Evolutionary conservation across 768 basidiomycete genomes (phyloP), one percentile per base, ranked within the genome.

Genomic region (Terana coerulea): DNA sequence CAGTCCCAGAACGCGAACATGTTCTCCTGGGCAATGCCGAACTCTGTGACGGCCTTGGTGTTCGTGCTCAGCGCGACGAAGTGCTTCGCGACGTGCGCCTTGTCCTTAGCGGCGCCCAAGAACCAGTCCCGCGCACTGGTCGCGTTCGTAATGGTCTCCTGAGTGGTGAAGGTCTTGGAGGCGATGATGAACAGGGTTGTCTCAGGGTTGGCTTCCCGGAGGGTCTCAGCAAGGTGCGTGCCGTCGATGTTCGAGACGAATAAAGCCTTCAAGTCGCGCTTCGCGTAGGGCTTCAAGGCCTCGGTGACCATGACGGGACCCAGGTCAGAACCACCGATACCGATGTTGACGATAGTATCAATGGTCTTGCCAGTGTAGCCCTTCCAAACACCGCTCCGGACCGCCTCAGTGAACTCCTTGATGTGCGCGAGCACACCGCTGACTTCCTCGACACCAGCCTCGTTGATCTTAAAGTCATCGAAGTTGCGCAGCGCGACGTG

Each of bases 1-100:
- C 97, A 99, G 71, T 98, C 97, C 95, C 95, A 99, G 83, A 99
- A 98, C 66, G 88, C 85, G 83, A 99, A 99, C 95, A 99, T 99
- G 75, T 98, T 98, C 59, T 79, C 78, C 54, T 84, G 69, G 40
- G 86, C 76, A 64, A 99, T 99, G 35, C 97, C 97, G 64, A 99
- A 99, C 2, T 78, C 83, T 15, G 91, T 89, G 50, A 98, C 97
- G 10, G 90, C 92, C 65, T 85, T 80, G 46, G 92, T 92, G 71
- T 99, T 99, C 51, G 97, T 99, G 63, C 91, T 94, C 52, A 99
- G 83, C 3, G 97, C 97, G 34, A 98, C 95, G 66, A 99, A 99
- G 76, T 99, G 97, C 74, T 98, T 98, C 54, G 95, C 93, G 54
- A 98, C 91, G 71, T 98, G 93, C 1, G 79, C 76, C 71, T 88